These are phyloP conservation scores for Lupinus albus DNA, from an alignment of 306 rosid species.

Conservation along the genomic window DNA sequence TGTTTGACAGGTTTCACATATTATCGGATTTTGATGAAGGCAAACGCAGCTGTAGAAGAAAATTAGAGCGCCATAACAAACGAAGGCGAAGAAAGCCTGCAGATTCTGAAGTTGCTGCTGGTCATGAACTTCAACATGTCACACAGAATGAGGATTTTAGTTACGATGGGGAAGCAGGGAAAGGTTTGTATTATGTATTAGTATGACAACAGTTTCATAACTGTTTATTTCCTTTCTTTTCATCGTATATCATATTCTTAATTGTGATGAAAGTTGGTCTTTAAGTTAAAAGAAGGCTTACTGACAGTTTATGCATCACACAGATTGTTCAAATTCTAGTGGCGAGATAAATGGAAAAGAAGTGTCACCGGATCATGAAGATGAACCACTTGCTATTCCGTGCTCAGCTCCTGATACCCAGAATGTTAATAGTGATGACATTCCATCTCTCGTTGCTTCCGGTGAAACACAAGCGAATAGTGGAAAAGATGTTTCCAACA, in stretches of 20 bases:
- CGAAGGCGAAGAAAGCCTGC: slow-evolving; percentile 79
- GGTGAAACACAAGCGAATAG: slow-evolving; percentile 62
- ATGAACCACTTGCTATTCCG: slow-evolving; percentile 48
- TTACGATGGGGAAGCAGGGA: slow-evolving; percentile 56
- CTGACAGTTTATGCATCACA: slow-evolving; percentile 19
- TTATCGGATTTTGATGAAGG: slow-evolving; percentile 93
- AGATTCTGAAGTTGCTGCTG: slow-evolving; percentile 44
- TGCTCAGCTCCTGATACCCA: slow-evolving; percentile 55
- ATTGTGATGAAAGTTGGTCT: slow-evolving; percentile 1
- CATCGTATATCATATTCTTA: not conserved
- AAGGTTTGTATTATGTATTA: slow-evolving; percentile 49
- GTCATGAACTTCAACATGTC: slow-evolving; percentile 55
- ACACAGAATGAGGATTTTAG: slow-evolving; percentile 55
- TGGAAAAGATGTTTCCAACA: slow-evolving; percentile 60
- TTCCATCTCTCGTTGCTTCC: slow-evolving; percentile 54
- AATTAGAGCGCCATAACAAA: slow-evolving; percentile 90
- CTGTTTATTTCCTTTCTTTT: not conserved
- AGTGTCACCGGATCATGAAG: slow-evolving; percentile 60
- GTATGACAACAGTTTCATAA: not conserved
- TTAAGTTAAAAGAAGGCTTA: slow-evolving; percentile 32
- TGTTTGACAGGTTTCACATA: slow-evolving; percentile 72
- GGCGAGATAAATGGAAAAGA: slow-evolving; percentile 54
- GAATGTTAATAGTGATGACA: slow-evolving; percentile 49
- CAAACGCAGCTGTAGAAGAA: slow-evolving; percentile 91
- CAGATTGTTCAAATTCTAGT: slow-evolving; percentile 62